These are phyloP conservation scores for Mucuna pruriens DNA, from an alignment of 306 rosid genomes.

Conservation along the genomic window DNA sequence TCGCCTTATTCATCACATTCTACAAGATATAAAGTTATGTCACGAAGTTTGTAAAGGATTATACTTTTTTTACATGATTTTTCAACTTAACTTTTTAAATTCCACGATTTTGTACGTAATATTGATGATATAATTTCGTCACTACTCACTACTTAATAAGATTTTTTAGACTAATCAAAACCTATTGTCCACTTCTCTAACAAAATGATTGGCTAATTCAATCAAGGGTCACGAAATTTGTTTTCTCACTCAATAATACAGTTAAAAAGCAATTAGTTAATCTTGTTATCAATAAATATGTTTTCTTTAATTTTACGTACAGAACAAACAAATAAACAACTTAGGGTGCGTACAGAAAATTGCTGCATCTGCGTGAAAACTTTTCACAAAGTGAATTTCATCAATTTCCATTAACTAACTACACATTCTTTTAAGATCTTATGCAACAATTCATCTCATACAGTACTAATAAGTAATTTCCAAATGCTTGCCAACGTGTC, in stretches of 20 bases:
- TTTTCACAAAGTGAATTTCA: not conserved
- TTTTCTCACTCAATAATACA: not conserved
- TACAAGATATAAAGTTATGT: constrained; percentile 33
- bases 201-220: not conserved
- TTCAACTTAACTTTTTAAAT: constrained; percentile 8
- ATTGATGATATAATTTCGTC: constrained; percentile 43
- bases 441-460: not conserved
- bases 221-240: not conserved
- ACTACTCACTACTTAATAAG: constrained; percentile 15
- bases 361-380: not conserved
- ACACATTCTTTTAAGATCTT: not conserved
- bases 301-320: not conserved
- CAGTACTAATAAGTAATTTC: no score
- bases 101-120: constrained; percentile 17
- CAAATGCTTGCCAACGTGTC: not conserved
- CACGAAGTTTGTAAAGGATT: not conserved
- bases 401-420: not conserved
- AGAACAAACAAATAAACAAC: not conserved
- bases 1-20: constrained; percentile 24
- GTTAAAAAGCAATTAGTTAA: not conserved
- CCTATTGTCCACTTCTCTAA: not conserved
- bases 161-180: not conserved
- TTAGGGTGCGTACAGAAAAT: not conserved
- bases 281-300: not conserved
- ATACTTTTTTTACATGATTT: constrained; percentile 26